phyloP scores from a whole-genome alignment of 1,284 basidiomycete genomes.

The Malassezia pachydermatis region DNA sequence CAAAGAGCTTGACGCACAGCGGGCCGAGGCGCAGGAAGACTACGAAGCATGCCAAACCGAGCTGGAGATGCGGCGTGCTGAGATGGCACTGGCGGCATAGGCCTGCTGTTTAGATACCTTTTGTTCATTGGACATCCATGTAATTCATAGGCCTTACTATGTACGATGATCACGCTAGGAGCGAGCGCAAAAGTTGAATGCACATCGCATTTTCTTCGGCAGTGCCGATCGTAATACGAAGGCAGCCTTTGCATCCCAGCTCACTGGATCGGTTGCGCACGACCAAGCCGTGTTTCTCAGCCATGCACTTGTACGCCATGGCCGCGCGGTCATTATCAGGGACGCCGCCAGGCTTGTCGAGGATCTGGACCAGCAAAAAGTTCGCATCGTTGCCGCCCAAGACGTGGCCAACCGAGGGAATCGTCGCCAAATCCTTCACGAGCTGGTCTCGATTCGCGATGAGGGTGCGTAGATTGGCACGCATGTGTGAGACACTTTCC shows the following conservation, averaged over 20 bases:
- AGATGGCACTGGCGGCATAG: constrained; percentile 10
- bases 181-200: constrained; percentile 29
- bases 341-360: constrained; percentile 51
- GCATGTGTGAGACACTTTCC: constrained; percentile 59
- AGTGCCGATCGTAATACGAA: constrained; percentile 83
- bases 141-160: neutral
- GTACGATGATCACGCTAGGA: constrained; percentile 19
- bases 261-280: constrained; percentile 82
- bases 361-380: constrained; percentile 74
- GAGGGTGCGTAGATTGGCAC: constrained; percentile 58
- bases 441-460: constrained; percentile 57
- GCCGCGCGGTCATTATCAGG: constrained; percentile 65
- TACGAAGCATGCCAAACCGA: constrained; percentile 36
- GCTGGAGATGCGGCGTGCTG: constrained; percentile 43
- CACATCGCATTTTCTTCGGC: constrained; percentile 56
- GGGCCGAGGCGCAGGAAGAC: constrained; percentile 24
- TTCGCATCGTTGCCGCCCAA: constrained; percentile 84
- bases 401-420: constrained; percentile 56
- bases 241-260: constrained; percentile 71
- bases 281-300: constrained; percentile 73
- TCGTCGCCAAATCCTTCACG: constrained; percentile 52
- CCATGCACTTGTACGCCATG: constrained; percentile 69
- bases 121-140: neutral
- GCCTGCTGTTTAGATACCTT: too few relatives aligned
- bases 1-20: constrained; percentile 25